Percentiles rank a stretch among this genome's conserved stretches.
Evolutionary conservation across 371 early-diverging fungal species (phyloP).

Genomic region (Gilbertella persicaria): DNA sequence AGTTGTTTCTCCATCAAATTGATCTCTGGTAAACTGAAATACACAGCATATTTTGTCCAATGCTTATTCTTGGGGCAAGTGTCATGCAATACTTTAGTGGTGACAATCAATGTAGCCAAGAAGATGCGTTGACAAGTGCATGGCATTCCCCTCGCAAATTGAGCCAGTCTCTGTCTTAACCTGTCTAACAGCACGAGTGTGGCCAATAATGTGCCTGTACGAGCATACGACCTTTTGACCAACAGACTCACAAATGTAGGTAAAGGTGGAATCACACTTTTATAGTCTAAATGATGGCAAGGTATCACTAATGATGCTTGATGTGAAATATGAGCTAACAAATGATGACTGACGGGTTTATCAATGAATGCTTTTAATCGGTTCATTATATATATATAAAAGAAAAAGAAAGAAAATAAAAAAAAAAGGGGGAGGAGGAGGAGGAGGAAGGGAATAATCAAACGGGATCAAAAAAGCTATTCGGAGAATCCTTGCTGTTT

Average conservation of each 20-base stretch:
- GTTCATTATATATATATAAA: neutral
- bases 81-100: constrained; percentile 72
- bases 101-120: constrained; percentile 73
- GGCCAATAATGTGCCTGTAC: constrained; percentile 62
- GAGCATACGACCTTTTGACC: constrained; percentile 54
- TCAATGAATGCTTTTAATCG: constrained; percentile 27
- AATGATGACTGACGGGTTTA: constrained; percentile 17
- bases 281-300: neutral
- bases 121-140: constrained; percentile 64
- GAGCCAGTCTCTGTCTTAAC: constrained; percentile 49
- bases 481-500: constrained; percentile 15
- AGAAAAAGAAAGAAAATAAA: constrained; percentile 10
- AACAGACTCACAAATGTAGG: constrained; percentile 56
- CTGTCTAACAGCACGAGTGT: constrained; percentile 63
- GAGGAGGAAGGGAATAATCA: constrained; percentile 10
- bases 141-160: constrained; percentile 56
- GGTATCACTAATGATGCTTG: constrained; percentile 27
- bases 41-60: constrained; percentile 69
- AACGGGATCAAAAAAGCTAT: neutral
- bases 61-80: constrained; percentile 77
- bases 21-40: constrained; percentile 74
- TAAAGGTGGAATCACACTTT: constrained; percentile 38
- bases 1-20: constrained; percentile 84
- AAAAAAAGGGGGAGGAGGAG: constrained; percentile 4
- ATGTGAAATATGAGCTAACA: constrained; percentile 23